These are phyloP conservation scores for Grammothele lineata DNA, from an alignment of 768 basidiomycete genomes.

Conservation along the genomic window DNA sequence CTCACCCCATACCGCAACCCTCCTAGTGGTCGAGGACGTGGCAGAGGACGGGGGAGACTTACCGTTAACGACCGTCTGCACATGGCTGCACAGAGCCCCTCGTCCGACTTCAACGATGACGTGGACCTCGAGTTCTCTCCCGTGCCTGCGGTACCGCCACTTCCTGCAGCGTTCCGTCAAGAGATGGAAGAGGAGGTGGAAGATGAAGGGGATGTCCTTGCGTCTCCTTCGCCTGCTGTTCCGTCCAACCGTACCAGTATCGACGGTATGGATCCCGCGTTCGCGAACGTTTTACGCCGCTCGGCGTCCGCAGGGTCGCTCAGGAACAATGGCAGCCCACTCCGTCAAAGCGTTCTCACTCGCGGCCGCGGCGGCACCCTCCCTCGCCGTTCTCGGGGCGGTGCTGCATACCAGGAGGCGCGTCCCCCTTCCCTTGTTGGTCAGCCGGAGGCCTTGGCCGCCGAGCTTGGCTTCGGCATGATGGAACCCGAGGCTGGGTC, in stretches of 20 bases:
- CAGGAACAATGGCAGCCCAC: slow-evolving; percentile 53
- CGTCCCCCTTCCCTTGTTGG: slow-evolving; percentile 69
- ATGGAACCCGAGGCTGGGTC: slow-evolving; percentile 27
- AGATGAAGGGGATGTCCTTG: slow-evolving; percentile 24
- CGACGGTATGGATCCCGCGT: slow-evolving; percentile 85
- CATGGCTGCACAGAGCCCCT: slow-evolving; percentile 49
- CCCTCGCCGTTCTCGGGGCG: slow-evolving; percentile 57
- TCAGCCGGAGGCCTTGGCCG: slow-evolving; percentile 67
- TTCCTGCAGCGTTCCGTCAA: slow-evolving; percentile 29
- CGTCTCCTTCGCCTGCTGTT: slow-evolving; percentile 38
- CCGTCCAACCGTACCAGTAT: slow-evolving; percentile 65
- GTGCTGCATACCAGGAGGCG: slow-evolving; percentile 64
- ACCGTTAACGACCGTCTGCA: slow-evolving; percentile 63
- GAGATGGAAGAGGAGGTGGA: slow-evolving; percentile 44
- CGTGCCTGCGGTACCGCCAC: slow-evolving; percentile 29
- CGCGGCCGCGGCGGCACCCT: slow-evolving; percentile 44
- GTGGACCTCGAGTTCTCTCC: slow-evolving; percentile 23
- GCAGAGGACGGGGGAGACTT: slow-evolving; percentile 47
- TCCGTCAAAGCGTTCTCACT: slow-evolving; percentile 54
- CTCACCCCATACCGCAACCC: slow-evolving; percentile 55
- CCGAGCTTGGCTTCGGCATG: slow-evolving; percentile 44
- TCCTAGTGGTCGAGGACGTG: slow-evolving; percentile 49
- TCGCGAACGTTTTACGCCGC: slow-evolving; percentile 73
- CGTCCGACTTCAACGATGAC: slow-evolving; percentile 45
- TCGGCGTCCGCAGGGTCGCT: slow-evolving; percentile 38